Conservation (phyloP, 202 grass and related monocot species). For the Zizania palustris region DNA sequence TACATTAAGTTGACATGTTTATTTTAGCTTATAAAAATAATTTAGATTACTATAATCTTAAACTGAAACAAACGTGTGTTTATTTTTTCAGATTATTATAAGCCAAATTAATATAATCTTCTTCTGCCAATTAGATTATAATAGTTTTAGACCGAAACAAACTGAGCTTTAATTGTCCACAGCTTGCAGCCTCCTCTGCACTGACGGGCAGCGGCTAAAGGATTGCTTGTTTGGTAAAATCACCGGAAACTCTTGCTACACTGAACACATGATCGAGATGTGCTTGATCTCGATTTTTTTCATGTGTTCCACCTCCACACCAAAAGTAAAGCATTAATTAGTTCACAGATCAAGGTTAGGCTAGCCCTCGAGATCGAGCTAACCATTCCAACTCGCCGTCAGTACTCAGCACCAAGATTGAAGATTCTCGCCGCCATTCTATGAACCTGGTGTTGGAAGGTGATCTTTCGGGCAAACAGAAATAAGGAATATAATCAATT, state of each 20-base stretch:
- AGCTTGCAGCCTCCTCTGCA: constrained; percentile 3
- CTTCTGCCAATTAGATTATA: too few relatives aligned
- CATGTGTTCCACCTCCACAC: not conserved
- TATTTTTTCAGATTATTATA: too few relatives aligned
- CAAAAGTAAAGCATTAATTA: not conserved
- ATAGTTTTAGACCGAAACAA: too few relatives aligned
- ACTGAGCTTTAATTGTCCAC: not conserved
- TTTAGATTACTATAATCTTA: too few relatives aligned
- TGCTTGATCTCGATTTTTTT: not conserved
- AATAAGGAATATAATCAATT: too few relatives aligned
- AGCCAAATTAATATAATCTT: too few relatives aligned
- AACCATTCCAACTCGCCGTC: not conserved
- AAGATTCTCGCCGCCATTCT: constrained; percentile 2
- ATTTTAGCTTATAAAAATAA: too few relatives aligned
- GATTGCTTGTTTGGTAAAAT: not conserved
- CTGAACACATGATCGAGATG: constrained; percentile 45
- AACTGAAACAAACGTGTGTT: too few relatives aligned
- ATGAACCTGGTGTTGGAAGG: not conserved
- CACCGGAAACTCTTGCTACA: not conserved
- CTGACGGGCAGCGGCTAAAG: constrained; percentile 12
- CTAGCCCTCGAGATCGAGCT: not conserved
- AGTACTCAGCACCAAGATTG: not conserved
- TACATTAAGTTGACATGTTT: too few relatives aligned
- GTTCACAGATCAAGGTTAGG: constrained; percentile 11
- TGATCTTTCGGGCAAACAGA: too few relatives aligned